Evolutionary conservation across 2,329 filamentous ascomycete genomes (phyloP).

Genomic region (Colletotrichum falcatum): DNA sequence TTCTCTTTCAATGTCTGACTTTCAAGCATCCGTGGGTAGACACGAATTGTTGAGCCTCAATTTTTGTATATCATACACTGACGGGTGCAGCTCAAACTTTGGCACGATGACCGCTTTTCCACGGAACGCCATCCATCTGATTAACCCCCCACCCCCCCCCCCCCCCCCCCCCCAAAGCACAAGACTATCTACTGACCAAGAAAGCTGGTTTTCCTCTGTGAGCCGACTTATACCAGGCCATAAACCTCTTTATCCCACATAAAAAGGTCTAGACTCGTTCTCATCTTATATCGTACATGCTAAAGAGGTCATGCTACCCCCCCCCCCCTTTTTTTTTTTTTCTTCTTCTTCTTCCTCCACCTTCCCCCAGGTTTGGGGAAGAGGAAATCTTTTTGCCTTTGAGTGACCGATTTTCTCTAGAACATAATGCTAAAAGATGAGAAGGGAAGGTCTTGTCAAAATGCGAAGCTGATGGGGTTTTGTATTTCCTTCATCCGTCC

Average conservation of each 20-base stretch:
- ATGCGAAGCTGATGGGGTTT: background rate
- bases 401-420: background rate
- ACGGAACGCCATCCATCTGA: constrained; percentile 1
- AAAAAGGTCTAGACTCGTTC: background rate
- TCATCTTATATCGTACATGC: constrained; percentile 5
- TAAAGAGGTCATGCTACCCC: background rate
- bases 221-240: no score
- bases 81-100: background rate
- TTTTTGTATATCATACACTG: background rate
- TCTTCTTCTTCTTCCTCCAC: no score
- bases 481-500: background rate
- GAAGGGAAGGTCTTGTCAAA: background rate
- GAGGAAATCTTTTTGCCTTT: background rate
- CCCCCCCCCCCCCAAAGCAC: background rate
- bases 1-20: background rate
- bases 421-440: background rate
- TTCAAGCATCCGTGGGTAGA: background rate
- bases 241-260: background rate
- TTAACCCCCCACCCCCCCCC: background rate
- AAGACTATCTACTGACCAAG: background rate
- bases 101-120: background rate
- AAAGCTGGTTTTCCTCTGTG: background rate
- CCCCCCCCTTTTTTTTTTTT: no score
- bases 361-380: background rate
- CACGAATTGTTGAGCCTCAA: no score